phyloP scores from a whole-genome alignment of 192 early-diverging fungal species.

The Backusella macrospora region DNA sequence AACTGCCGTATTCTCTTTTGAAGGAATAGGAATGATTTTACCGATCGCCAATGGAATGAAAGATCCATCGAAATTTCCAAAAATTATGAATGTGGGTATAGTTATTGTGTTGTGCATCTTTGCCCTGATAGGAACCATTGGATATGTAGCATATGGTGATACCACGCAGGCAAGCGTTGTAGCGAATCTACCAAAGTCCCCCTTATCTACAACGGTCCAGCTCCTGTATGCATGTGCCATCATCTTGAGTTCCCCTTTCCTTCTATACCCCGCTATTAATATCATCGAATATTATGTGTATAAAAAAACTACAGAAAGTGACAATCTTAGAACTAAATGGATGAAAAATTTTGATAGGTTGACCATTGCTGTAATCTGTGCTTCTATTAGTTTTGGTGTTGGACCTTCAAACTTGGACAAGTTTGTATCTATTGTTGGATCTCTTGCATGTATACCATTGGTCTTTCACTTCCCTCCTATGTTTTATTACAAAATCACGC shows the following conservation, averaged over 20 bases:
- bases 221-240: constrained; percentile 85
- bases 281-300: constrained; percentile 76
- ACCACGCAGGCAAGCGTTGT: constrained; percentile 80
- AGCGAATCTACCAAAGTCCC: constrained; percentile 67
- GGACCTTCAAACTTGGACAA: constrained; percentile 72
- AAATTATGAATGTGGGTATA: constrained; percentile 67
- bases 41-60: constrained; percentile 78
- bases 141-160: constrained; percentile 78
- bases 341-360: constrained; percentile 69
- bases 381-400: constrained; percentile 66
- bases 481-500: constrained; percentile 71
- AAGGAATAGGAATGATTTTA: constrained; percentile 49
- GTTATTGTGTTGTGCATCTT: constrained; percentile 67
- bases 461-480: constrained; percentile 80
- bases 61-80: constrained; percentile 74
- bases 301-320: constrained; percentile 42
- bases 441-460: constrained; percentile 70
- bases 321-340: constrained; percentile 60
- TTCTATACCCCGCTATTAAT: constrained; percentile 77
- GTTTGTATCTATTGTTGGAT: constrained; percentile 84
- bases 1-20: constrained; percentile 58
- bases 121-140: constrained; percentile 67
- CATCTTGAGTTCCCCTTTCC: constrained; percentile 62
- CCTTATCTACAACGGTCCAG: constrained; percentile 64
- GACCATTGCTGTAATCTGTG: constrained; percentile 61